These are phyloP conservation scores for Aegilops speltoides DNA, from an alignment of 176 grass and related monocot genomes.

Conservation along the genomic window DNA sequence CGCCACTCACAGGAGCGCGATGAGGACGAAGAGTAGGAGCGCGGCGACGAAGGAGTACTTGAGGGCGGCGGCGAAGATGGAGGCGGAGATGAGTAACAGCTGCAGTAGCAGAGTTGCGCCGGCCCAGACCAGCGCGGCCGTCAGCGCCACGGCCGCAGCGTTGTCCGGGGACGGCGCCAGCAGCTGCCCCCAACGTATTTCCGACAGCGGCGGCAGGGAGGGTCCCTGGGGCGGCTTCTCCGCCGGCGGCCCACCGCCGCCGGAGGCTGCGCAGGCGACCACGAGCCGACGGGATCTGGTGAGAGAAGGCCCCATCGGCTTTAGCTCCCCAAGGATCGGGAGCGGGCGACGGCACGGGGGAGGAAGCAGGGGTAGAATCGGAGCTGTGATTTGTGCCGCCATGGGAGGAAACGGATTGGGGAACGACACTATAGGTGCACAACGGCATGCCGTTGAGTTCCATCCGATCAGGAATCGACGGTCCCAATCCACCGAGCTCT, in stretches of 20 bases:
- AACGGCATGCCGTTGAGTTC: not conserved
- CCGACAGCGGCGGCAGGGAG: conserved; percentile 21
- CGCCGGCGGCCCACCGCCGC: conserved; percentile 14
- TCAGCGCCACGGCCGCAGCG: conserved; percentile 33
- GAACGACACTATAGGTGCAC: not conserved
- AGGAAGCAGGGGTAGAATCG: conserved; percentile 15
- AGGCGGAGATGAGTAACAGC: conserved; percentile 41
- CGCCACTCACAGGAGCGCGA: conserved; percentile 40
- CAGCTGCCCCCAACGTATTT: conserved; percentile 48
- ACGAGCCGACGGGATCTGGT: not conserved
- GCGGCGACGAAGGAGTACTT: conserved; percentile 56
- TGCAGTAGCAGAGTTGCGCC: conserved; percentile 46
- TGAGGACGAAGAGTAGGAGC: conserved; percentile 50
- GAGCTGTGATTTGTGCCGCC: conserved; percentile 31
- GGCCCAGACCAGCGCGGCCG: conserved; percentile 28
- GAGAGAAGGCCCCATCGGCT: not conserved
- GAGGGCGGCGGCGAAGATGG: conserved; percentile 45
- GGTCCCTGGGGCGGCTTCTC: not conserved
- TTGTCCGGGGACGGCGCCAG: conserved; percentile 45
- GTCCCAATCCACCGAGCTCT: not conserved
- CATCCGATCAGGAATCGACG: not conserved
- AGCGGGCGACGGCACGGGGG: not conserved
- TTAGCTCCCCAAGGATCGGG: not conserved
- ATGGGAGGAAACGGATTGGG: not conserved
- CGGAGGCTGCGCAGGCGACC: not conserved